phyloP scores from a whole-genome alignment of 2,329 filamentous ascomycete genomes.

The Zopfia rhizophila region DNA sequence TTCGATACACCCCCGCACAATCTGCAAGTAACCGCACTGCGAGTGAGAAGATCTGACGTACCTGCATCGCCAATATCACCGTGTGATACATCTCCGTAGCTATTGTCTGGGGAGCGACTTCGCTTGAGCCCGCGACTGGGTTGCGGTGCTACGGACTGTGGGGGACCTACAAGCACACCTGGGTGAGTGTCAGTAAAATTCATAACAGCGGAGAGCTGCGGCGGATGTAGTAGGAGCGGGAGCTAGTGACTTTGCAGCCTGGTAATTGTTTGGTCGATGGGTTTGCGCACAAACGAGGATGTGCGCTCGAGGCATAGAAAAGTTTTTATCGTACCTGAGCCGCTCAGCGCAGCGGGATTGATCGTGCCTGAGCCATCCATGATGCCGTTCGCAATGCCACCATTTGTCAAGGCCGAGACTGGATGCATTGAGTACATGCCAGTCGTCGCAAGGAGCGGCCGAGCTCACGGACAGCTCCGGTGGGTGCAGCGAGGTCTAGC shows the following conservation, averaged over 20 bases:
- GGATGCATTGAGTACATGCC: slow-evolving; percentile 56
- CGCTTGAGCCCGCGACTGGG: slow-evolving; percentile 52
- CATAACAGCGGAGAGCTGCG: slow-evolving; percentile 27
- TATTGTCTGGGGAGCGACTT: slow-evolving; percentile 54
- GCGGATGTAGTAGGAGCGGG: slow-evolving; percentile 46
- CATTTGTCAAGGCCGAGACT: slow-evolving; percentile 49
- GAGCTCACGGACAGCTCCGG: slow-evolving; percentile 39
- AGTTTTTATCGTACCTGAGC: slow-evolving; percentile 43
- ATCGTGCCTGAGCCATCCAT: slow-evolving; percentile 55
- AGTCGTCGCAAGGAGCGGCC: slow-evolving; percentile 47
- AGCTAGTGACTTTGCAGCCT: slow-evolving; percentile 18
- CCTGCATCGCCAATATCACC: slow-evolving; percentile 46
- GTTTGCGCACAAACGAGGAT: slow-evolving; percentile 17
- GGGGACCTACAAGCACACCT: slow-evolving; percentile 43
- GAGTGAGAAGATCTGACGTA: slow-evolving; percentile 26
- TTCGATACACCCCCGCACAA: too few relatives aligned
- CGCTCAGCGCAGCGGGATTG: slow-evolving; percentile 52
- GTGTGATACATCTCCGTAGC: slow-evolving; percentile 43
- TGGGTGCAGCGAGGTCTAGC: slow-evolving; percentile 24
- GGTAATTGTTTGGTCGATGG: slow-evolving; percentile 22
- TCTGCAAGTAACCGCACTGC: slow-evolving; percentile 12
- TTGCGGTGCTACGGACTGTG: slow-evolving; percentile 45
- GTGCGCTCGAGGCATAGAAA: slow-evolving; percentile 8
- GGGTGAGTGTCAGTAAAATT: slow-evolving; percentile 36
- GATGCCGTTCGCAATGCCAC: slow-evolving; percentile 52